phyloP scores from a whole-genome alignment of 352 stramenopile species.

The Pythium apleroticum region DNA sequence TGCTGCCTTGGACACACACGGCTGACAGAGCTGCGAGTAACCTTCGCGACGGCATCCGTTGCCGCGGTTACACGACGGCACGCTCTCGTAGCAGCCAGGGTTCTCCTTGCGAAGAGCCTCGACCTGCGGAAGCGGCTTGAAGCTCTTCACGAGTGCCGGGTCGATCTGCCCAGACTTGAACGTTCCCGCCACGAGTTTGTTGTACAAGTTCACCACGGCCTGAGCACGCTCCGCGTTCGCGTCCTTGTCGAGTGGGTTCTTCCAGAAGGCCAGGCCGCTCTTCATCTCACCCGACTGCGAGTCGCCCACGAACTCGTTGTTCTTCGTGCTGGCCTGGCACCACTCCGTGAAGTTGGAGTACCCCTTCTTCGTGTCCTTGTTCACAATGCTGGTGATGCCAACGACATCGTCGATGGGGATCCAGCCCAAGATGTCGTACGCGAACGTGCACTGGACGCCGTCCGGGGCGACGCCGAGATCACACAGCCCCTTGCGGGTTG shows the following conservation, averaged over 20 bases:
- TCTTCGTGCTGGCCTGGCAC: slow-evolving; percentile 60
- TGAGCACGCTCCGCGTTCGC: slow-evolving; percentile 29
- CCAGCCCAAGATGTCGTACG: slow-evolving; percentile 80
- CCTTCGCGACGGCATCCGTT: slow-evolving; percentile 36
- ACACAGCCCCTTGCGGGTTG: slow-evolving; percentile 65
- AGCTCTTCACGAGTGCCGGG: slow-evolving; percentile 27
- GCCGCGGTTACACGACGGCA: slow-evolving; percentile 25
- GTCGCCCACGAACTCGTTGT: slow-evolving; percentile 61
- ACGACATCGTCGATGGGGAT: slow-evolving; percentile 79
- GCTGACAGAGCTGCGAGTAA: slow-evolving; percentile 36
- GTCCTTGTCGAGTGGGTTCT: slow-evolving; percentile 34
- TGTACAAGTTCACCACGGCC: slow-evolving; percentile 40
- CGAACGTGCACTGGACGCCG: slow-evolving; percentile 78
- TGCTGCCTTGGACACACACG: slow-evolving; percentile 20
- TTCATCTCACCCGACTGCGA: slow-evolving; percentile 32
- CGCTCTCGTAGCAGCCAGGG: slow-evolving; percentile 38
- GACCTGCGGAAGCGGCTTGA: slow-evolving; percentile 26
- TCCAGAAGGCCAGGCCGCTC: slow-evolving; percentile 40
- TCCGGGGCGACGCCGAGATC: slow-evolving; percentile 50
- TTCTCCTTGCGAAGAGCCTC: slow-evolving; percentile 28
- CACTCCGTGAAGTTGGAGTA: slow-evolving; percentile 75
- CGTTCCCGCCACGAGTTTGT: slow-evolving; percentile 20
- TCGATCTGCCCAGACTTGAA: slow-evolving; percentile 50
- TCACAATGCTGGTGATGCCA: slow-evolving; percentile 64
- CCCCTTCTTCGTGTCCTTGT: slow-evolving; percentile 43